phyloP scores from a whole-genome alignment of 257 asterid species.

The Ilex aquifolium region DNA sequence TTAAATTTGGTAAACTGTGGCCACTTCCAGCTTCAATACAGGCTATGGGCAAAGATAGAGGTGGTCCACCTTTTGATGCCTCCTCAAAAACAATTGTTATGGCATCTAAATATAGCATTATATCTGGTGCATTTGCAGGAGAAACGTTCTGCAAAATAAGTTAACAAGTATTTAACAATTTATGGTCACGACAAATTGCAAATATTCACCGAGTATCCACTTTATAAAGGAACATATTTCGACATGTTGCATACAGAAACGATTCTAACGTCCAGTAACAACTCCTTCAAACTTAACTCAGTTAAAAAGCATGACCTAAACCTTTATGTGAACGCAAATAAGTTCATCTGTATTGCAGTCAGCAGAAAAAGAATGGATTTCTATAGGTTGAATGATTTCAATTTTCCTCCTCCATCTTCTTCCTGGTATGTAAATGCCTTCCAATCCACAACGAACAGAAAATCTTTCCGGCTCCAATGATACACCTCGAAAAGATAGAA shows the following conservation, averaged over 20 bases:
- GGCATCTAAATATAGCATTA: conserved; percentile 79
- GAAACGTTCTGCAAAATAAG: conserved; percentile 76
- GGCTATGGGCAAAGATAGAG: conserved; percentile 67
- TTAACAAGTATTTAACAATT: conserved; percentile 11
- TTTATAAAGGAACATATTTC: too few species aligned
- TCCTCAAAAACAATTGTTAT: conserved; percentile 83
- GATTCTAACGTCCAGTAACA: too few species aligned
- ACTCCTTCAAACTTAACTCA: too few species aligned
- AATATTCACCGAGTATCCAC: too few species aligned
- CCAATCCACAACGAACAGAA: conserved; percentile 94
- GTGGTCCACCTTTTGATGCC: conserved; percentile 80
- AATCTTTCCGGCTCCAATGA: conserved; percentile 87
- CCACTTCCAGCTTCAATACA: conserved; percentile 87
- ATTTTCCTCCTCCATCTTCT: conserved; percentile 94
- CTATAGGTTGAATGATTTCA: conserved; percentile 87
- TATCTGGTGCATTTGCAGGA: conserved; percentile 66
- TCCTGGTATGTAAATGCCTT: conserved; percentile 94
- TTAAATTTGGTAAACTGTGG: conserved; percentile 73
- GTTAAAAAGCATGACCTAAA: conserved; percentile 16
- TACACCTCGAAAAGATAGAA: conserved; percentile 91
- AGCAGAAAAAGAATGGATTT: conserved; percentile 67
- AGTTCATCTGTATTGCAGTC: conserved; percentile 94
- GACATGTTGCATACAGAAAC: too few species aligned
- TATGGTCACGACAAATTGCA: neutral
- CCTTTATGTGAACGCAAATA: conserved; percentile 91